A percentile compares a stretch with the other conserved stretches of the same genome.
Conservation (phyloP, 2,329 filamentous ascomycete species). For the Ascochyta clinopodiicola region DNA sequence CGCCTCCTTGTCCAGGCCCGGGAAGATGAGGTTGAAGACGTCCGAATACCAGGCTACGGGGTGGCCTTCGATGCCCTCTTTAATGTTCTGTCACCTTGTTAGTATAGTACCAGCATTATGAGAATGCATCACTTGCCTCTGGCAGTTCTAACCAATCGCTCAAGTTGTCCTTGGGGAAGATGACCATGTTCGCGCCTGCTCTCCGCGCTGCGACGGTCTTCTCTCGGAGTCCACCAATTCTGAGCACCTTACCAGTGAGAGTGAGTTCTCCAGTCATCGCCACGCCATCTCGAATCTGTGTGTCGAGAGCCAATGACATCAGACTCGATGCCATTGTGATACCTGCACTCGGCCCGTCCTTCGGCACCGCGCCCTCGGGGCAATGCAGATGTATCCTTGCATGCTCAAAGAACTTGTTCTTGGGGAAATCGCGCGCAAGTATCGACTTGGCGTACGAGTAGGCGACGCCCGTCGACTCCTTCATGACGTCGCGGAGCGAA, state of each 20-base stretch:
- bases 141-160: slow-evolving; percentile 98
- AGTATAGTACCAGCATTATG: slow-evolving; percentile 2
- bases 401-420: slow-evolving; percentile 95
- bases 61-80: slow-evolving; percentile 89
- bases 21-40: slow-evolving; percentile 91
- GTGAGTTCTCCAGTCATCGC: slow-evolving; percentile 99
- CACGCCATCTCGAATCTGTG: slow-evolving; percentile 79
- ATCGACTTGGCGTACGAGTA: slow-evolving; percentile 95
- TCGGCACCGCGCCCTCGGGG: slow-evolving; percentile 92
- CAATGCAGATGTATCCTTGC: slow-evolving; percentile 95
- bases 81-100: slow-evolving; percentile 79
- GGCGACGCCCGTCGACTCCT: slow-evolving; percentile 92
- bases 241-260: slow-evolving; percentile 92
- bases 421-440: slow-evolving; percentile 82
- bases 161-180: slow-evolving; percentile 94
- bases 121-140: slow-evolving; percentile 69
- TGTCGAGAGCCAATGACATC: slow-evolving; percentile 81
- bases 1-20: slow-evolving; percentile 73
- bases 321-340: slow-evolving; percentile 98
- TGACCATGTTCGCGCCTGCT: slow-evolving; percentile 89
- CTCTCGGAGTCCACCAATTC: slow-evolving; percentile 92
- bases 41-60: slow-evolving; percentile 93
- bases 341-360: slow-evolving; percentile 81
- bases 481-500: slow-evolving; percentile 96
- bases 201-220: slow-evolving; percentile 96